Evolutionary conservation across 352 stramenopile species (phyloP).

Genomic region (Phytopythium kandeliae): DNA sequence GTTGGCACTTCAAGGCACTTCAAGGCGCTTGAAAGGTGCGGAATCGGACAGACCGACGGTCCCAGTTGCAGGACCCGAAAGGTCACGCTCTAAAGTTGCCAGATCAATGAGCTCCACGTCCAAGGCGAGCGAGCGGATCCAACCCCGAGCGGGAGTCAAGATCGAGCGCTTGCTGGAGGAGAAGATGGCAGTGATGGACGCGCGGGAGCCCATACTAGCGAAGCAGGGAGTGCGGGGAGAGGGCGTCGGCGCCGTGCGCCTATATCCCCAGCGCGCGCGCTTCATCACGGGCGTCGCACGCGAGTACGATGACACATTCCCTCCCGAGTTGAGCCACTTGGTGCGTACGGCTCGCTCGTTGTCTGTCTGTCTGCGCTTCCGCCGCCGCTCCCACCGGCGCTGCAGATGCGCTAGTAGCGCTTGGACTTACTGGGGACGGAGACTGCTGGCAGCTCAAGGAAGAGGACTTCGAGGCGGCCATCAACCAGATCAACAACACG

Average conservation of each 20-base stretch:
- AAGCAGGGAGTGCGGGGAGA: constrained; percentile 4
- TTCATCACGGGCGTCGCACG: constrained; percentile 68
- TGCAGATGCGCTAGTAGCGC: not conserved
- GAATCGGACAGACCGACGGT: not conserved
- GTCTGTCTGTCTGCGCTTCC: too few species aligned
- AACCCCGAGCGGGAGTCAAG: not conserved
- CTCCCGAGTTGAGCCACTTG: constrained; percentile 43
- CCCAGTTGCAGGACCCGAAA: constrained; percentile 3
- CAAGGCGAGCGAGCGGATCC: constrained; percentile 1
- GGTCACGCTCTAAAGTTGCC: not conserved
- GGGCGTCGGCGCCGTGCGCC: constrained; percentile 36
- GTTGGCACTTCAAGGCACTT: too few species aligned
- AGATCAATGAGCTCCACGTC: not conserved
- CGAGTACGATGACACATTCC: constrained; percentile 73
- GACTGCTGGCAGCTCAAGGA: constrained; percentile 26
- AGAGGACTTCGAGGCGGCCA: constrained; percentile 58
- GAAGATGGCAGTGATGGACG: not conserved
- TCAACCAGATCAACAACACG: constrained; percentile 86
- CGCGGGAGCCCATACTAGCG: constrained; percentile 2
- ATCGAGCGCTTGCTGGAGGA: not conserved
- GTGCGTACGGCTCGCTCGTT: constrained; percentile 14
- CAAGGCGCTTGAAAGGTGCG: not conserved
- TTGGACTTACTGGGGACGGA: not conserved
- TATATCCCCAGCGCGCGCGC: constrained; percentile 50
- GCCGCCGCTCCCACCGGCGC: too few species aligned